Percentiles rank a stretch among this genome's conserved stretches.
These are phyloP conservation scores for Acanthamoeba lenticulata DNA, from an alignment of 208 protist genomes.

Conservation along the genomic window DNA sequence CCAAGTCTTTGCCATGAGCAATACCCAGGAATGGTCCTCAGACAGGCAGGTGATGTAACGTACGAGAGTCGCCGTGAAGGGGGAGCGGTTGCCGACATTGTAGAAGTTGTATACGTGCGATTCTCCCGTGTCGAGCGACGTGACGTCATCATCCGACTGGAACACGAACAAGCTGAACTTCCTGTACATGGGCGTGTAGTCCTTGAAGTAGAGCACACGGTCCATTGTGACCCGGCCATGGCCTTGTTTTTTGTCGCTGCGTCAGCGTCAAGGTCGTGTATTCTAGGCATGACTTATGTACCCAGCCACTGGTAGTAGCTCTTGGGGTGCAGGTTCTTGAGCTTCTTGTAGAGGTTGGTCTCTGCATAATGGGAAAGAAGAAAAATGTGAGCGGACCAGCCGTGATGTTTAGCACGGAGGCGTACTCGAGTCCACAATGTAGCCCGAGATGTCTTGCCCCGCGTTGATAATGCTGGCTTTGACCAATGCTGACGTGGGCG, in stretches of 20 bases:
- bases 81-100: constrained; percentile 49
- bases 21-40: too few relatives aligned
- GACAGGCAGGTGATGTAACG: too few relatives aligned
- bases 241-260: too few relatives aligned
- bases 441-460: constrained; percentile 43
- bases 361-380: too few relatives aligned
- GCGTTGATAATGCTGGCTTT: constrained; percentile 59
- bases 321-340: neutral
- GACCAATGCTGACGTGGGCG: neutral
- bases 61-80: constrained; percentile 25
- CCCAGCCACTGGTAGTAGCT: constrained; percentile 19
- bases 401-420: too few relatives aligned
- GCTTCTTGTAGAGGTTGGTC: neutral
- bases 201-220: constrained; percentile 60
- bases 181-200: constrained; percentile 6
- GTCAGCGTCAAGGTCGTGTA: too few relatives aligned
- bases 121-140: constrained; percentile 37
- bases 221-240: constrained; percentile 45
- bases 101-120: constrained; percentile 18
- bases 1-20: too few relatives aligned
- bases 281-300: neutral
- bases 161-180: neutral
- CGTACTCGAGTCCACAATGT: neutral
- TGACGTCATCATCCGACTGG: neutral
- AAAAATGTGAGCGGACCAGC: too few relatives aligned